These are phyloP conservation scores for Aureobasidium sp. DNA, from an alignment of 2,329 filamentous ascomycete species.

Conservation along the genomic window DNA sequence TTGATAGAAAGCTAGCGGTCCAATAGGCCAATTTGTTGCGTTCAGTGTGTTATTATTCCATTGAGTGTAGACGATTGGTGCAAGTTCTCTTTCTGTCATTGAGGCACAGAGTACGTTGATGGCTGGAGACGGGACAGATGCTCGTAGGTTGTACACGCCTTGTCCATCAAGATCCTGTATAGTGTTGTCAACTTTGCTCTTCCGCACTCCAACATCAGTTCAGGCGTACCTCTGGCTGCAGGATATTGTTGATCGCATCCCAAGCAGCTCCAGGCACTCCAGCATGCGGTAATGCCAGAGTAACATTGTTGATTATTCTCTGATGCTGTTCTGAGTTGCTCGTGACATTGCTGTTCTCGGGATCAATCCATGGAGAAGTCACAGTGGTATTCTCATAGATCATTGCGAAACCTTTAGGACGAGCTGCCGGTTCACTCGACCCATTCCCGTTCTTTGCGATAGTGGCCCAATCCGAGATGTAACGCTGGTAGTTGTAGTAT, in stretches of 20 bases:
- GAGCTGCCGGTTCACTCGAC: conserved; percentile 36
- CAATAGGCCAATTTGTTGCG: conserved; percentile 23
- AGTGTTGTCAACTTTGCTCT: not conserved
- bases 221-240: conserved; percentile 58
- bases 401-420: conserved; percentile 56
- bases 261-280: conserved; percentile 60
- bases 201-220: too few relatives aligned
- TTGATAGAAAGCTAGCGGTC: not conserved
- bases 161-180: conserved; percentile 48
- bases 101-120: conserved; percentile 69
- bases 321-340: conserved; percentile 47
- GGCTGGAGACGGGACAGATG: conserved; percentile 62
- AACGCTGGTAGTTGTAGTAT: conserved; percentile 63
- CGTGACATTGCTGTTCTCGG: conserved; percentile 42
- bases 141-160: conserved; percentile 61
- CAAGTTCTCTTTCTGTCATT: conserved; percentile 52
- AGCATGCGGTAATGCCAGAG: conserved; percentile 69
- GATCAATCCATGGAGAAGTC: conserved; percentile 61
- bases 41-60: conserved; percentile 44
- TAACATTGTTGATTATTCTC: conserved; percentile 67
- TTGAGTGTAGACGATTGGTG: conserved; percentile 55
- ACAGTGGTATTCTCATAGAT: conserved; percentile 69
- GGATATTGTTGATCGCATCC: conserved; percentile 55
- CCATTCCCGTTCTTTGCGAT: conserved; percentile 41
- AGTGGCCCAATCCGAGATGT: conserved; percentile 49